Evolutionary conservation across 768 basidiomycete species (phyloP).

Genomic region (Hydnomerulius pinastri): DNA sequence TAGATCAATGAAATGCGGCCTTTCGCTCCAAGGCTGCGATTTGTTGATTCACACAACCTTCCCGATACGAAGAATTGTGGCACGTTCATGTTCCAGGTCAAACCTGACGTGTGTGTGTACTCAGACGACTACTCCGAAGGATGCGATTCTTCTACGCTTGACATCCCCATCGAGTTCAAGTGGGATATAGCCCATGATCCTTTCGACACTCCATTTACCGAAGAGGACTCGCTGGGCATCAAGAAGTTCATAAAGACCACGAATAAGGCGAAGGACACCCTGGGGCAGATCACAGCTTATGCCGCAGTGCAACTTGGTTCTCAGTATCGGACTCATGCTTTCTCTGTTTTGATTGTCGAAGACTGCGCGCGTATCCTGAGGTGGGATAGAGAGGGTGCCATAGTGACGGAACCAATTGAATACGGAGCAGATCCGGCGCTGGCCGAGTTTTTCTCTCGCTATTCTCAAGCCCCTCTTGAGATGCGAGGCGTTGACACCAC

Average conservation of each 20-base stretch:
- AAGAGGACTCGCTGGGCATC: too few relatives aligned
- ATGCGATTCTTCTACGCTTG: not conserved
- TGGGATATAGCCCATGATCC: not conserved
- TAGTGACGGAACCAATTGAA: conserved; percentile 26
- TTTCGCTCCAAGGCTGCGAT: not conserved
- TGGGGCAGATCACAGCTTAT: conserved; percentile 29
- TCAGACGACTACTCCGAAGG: not conserved
- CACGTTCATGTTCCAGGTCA: not conserved
- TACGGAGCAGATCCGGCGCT: conserved; percentile 14
- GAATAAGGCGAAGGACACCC: too few relatives aligned
- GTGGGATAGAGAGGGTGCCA: conserved; percentile 34
- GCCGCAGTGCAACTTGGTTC: conserved; percentile 16
- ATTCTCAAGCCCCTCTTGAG: conserved; percentile 9
- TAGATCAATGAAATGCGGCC: not conserved
- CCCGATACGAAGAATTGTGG: not conserved
- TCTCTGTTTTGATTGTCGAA: conserved; percentile 28
- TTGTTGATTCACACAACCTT: not conserved
- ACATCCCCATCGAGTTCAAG: conserved; percentile 8
- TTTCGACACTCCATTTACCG: not conserved
- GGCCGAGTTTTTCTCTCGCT: conserved; percentile 27
- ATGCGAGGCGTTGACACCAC: conserved; percentile 28
- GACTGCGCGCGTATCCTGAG: conserved; percentile 27
- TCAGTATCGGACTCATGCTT: conserved; percentile 31
- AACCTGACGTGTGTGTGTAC: conserved; percentile 2
- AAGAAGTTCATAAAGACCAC: too few relatives aligned